Evolutionary conservation across 2,329 filamentous ascomycete genomes (phyloP).

Genomic region (Colletotrichum sp.): DNA sequence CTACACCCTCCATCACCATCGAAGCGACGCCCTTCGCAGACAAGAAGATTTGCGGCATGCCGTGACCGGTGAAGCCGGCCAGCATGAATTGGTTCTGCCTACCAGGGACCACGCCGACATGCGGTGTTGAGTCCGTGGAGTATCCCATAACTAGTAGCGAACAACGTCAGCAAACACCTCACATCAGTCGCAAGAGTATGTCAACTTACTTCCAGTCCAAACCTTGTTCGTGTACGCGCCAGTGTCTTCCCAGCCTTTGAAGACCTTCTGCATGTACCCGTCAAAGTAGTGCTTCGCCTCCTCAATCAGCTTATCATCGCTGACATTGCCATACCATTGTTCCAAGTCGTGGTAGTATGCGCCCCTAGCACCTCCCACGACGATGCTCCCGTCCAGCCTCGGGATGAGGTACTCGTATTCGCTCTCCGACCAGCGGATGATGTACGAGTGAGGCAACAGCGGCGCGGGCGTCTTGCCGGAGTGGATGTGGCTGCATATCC

Average conservation of each 20-base stretch:
- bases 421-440: slow-evolving; percentile 59
- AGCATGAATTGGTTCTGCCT: slow-evolving; percentile 46
- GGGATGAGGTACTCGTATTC: slow-evolving; percentile 74
- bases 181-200: rapidly evolving
- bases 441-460: slow-evolving; percentile 58
- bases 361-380: slow-evolving; percentile 46
- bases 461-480: slow-evolving; percentile 34
- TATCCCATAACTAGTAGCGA: slow-evolving; percentile 42
- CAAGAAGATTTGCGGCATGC: slow-evolving; percentile 52
- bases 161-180: not conserved
- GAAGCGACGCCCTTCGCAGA: slow-evolving; percentile 42
- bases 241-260: slow-evolving; percentile 50
- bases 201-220: slow-evolving; percentile 46
- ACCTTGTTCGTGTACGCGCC: slow-evolving; percentile 37
- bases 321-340: slow-evolving; percentile 47
- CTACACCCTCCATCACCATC: slow-evolving; percentile 38
- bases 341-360: slow-evolving; percentile 33
- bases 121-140: slow-evolving; percentile 44
- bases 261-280: slow-evolving; percentile 50
- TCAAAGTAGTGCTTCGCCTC: slow-evolving; percentile 44
- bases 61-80: slow-evolving; percentile 56
- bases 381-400: slow-evolving; percentile 49
- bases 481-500: slow-evolving; percentile 34
- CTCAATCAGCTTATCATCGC: slow-evolving; percentile 45
- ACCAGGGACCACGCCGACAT: slow-evolving; percentile 48